Conservation (phyloP, 257 asterid genomes). For the Ophiorrhiza pumila region DNA sequence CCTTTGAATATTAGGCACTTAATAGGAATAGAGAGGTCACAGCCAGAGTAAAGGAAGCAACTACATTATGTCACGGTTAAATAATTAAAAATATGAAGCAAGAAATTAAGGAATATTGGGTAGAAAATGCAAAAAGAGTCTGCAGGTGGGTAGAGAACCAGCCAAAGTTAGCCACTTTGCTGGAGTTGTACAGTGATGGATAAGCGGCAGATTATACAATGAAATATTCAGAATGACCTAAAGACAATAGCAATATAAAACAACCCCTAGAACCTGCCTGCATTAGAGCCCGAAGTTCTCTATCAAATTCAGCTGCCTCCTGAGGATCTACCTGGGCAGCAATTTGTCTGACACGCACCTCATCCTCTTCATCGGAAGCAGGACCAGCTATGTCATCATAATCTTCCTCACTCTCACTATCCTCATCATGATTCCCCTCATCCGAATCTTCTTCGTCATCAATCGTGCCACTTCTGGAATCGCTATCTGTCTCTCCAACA, state of each 20-base stretch:
- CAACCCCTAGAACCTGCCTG: constrained; percentile 50
- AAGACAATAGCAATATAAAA: not conserved
- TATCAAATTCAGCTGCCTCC: constrained; percentile 91
- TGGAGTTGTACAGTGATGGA: not conserved
- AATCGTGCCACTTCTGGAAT: constrained; percentile 79
- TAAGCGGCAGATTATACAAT: not conserved
- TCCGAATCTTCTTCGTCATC: constrained; percentile 70
- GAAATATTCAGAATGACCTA: not conserved
- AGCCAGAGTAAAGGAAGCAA: not conserved
- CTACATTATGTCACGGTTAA: not conserved
- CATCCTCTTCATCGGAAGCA: constrained; percentile 88
- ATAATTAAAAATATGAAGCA: not conserved
- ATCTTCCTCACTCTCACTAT: constrained; percentile 72
- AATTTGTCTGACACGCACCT: constrained; percentile 88
- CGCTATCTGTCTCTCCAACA: constrained; percentile 66
- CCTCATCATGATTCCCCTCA: constrained; percentile 67
- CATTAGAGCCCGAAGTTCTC: constrained; percentile 88
- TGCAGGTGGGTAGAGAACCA: not conserved
- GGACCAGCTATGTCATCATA: constrained; percentile 61
- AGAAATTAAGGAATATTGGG: not conserved
- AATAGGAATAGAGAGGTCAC: not conserved
- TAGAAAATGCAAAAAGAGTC: not conserved
- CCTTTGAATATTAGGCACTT: not conserved
- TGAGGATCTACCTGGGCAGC: constrained; percentile 76
- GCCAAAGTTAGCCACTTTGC: not conserved